Conservation (phyloP, 2,329 filamentous ascomycete genomes). For the Aureobasidium sp. region DNA sequence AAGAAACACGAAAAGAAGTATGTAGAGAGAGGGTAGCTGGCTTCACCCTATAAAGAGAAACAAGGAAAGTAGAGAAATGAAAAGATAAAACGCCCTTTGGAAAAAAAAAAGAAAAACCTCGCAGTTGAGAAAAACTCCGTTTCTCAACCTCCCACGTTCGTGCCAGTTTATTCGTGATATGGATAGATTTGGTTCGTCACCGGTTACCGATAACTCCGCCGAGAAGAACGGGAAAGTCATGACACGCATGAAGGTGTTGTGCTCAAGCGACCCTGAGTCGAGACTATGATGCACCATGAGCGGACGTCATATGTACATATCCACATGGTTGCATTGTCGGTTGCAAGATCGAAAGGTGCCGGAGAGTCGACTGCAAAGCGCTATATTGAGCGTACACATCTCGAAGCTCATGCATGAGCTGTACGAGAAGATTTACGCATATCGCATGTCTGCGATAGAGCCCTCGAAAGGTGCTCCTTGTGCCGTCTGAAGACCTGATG, state of each 20-base stretch:
- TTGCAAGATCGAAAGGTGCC: not conserved
- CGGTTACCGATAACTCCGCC: not conserved
- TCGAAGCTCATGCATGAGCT: not conserved
- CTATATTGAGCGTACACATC: not conserved
- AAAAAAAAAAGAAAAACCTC: not conserved
- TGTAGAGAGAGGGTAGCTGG: not conserved
- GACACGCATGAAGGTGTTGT: not conserved
- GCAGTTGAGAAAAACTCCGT: not conserved
- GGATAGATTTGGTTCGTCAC: conserved; percentile 2
- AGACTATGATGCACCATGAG: not conserved
- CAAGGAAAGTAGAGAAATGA: not conserved
- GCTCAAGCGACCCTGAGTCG: not conserved
- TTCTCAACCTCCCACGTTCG: not conserved
- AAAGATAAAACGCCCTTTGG: not conserved
- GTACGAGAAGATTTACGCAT: not conserved
- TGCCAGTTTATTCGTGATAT: conserved; percentile 3
- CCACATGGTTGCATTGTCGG: not conserved
- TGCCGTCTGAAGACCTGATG: not conserved
- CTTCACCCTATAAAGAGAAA: not conserved
- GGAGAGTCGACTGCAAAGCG: not conserved
- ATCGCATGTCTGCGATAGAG: conserved; percentile 10
- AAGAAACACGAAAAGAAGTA: not conserved
- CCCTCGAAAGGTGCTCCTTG: conserved; percentile 10
- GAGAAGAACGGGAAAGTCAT: not conserved
- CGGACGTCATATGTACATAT: not conserved